phyloP scores from a whole-genome alignment of 805 yeast species.

The Starmerella lactis-condensi region DNA sequence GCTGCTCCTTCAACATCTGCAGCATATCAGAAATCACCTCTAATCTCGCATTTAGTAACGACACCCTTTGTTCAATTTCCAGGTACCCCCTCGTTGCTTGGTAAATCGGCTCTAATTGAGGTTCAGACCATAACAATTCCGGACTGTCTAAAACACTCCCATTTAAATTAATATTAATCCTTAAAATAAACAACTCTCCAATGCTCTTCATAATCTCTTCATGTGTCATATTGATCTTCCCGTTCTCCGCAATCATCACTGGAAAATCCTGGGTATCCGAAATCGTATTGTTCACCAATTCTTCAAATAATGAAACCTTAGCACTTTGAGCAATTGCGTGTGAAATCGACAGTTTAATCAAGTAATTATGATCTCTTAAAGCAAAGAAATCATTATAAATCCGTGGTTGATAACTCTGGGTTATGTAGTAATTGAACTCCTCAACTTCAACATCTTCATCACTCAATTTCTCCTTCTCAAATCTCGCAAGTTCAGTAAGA shows the following conservation, averaged over 20 bases:
- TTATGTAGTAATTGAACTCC: constrained; percentile 86
- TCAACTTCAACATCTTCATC: constrained; percentile 85
- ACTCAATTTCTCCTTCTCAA: constrained; percentile 76
- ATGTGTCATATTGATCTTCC: constrained; percentile 85
- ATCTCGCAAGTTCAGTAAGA: constrained; percentile 66
- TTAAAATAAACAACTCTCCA: constrained; percentile 79
- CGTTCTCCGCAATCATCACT: constrained; percentile 82
- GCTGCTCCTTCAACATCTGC: constrained; percentile 91
- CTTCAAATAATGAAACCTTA: constrained; percentile 87
- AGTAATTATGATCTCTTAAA: constrained; percentile 67
- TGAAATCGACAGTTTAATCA: constrained; percentile 80
- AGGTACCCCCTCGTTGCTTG: constrained; percentile 92
- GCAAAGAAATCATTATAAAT: constrained; percentile 93
- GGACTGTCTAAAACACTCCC: constrained; percentile 76
- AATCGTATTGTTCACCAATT: constrained; percentile 86
- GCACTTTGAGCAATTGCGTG: constrained; percentile 94
- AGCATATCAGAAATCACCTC: constrained; percentile 85
- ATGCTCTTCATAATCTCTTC: constrained; percentile 93
- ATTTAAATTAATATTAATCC: constrained; percentile 28
- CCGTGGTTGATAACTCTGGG: constrained; percentile 86
- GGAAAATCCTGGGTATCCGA: constrained; percentile 96
- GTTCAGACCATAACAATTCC: constrained; percentile 98
- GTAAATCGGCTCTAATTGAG: constrained; percentile 90
- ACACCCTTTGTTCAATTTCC: constrained; percentile 87
- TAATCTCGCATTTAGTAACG: constrained; percentile 70